Evolutionary conservation across 2,329 filamentous ascomycete species (phyloP), one percentile per base, ranked within the genome.

Genomic region (Aspergillus fumigatus): DNA sequence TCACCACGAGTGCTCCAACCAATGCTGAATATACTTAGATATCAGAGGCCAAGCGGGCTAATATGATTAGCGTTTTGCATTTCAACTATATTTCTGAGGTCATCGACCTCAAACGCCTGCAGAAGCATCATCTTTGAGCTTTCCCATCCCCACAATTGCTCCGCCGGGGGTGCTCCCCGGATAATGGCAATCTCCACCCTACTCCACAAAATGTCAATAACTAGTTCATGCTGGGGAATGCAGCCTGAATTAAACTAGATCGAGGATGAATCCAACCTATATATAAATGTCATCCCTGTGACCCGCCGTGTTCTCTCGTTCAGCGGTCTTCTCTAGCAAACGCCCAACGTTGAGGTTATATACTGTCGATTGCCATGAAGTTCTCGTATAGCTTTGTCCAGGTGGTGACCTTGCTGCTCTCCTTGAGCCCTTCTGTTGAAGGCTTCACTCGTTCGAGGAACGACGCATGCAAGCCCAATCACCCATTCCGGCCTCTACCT

Each of bases 401-500:
- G 35, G 61, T 59, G 27, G 52, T 63, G 35, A 56, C 61, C n/a
- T 51, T 71, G 8, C 27, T 59, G 10, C 32, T 65, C 29, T 64
- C 64, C 5, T 57, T 70, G 11, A 56, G 62, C 9, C 17, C 55
- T 2, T 26, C 59, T 8, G 62, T 56, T 3, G 59, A 70, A 21
- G 60, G 53, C 9, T 65, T 64, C 53, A 49, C 56, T 4, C 62
- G 53, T n/a, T 58, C 63, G 4, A 59, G 69, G 49, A 66, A 60
- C 40, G 57, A 67, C 2, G 63, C 62, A 10, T 66, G 69, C 53
- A 61, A 64, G 3, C 70, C 70, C 2, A 62, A 70, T 8, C 60
- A 58, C 9, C 64, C 70, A 10, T 72, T 72, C 60, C 60, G 59
- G 26, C 66, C 70, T 25, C 61, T 73, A 5, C 70, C 70, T 10